Evolutionary conservation across 1,284 basidiomycete species (phyloP), one percentile per base, ranked within the genome.

Genomic region (Ustanciosporium gigantosporum): DNA sequence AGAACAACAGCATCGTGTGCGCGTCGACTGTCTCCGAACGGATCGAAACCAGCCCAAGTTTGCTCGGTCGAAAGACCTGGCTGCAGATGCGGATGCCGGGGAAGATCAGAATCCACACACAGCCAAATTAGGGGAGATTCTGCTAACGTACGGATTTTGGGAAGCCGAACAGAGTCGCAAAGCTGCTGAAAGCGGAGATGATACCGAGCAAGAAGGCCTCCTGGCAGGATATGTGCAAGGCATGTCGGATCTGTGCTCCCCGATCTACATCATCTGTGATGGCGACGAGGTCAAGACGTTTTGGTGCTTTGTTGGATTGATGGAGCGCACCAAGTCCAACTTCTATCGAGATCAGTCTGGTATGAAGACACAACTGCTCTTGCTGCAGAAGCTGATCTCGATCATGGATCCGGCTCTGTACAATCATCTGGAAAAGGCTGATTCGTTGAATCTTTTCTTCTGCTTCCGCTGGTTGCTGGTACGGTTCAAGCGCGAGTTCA

Each of bases 21-120:
- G 95, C 73, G 93, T 98, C 41, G 95, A 98, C 75, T 97, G 94
- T 73, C 86, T 94, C 41, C 85, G 95, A 13, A 97, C 95, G n/a
- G 95, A 99, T 78, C 84, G 94, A 15, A 88, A 84, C 15, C 91
- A 96, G 59, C 85, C 89, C 0, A 82, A 95, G 40, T 98, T 95
- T 70, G 41, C 31, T 13, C 36, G 49, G 39, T 42, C 42, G n/a
- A 6, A 38, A 5, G 23, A 39, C 14, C 41, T 56, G 25, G 72
- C 59, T 35, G 60, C 74, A 7, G 73, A 77, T 3, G 61, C 69
- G 8, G 72, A 77, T 36, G 41, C 52, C 17, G 40, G 38, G 53
- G 68, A 24, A 61, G 37, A 87, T 2, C 86, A 87, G 49, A 95
- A 95, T 72, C 87, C 88, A 59, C 91, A 95, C 72, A 87, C 92